These are phyloP conservation scores for Podospora pseudoanserina DNA, from an alignment of 495 filamentous ascomycete species.

Conservation along the genomic window DNA sequence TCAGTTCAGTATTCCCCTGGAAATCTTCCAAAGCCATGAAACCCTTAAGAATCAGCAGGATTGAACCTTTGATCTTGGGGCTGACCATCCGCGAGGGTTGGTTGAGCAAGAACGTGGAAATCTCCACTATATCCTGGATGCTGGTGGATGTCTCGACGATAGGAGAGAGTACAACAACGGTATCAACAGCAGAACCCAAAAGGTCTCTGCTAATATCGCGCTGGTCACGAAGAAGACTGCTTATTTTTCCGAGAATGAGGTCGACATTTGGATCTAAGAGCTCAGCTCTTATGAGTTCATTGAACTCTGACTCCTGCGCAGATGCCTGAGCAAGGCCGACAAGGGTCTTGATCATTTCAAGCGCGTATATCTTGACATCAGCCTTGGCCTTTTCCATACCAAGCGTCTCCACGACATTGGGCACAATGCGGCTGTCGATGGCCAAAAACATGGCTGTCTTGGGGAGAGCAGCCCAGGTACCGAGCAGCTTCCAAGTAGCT, in stretches of 20 bases:
- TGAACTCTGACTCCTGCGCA: conserved; percentile 51
- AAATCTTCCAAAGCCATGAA: conserved; percentile 72
- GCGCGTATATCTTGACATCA: conserved; percentile 77
- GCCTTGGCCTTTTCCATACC: conserved; percentile 74
- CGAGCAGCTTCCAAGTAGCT: conserved; percentile 72
- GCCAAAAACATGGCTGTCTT: conserved; percentile 65
- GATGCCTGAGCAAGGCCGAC: conserved; percentile 52
- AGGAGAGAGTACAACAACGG: conserved; percentile 69
- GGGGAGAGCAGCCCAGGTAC: conserved; percentile 68
- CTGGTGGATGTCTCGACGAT: conserved; percentile 66
- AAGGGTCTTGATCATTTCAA: conserved; percentile 69
- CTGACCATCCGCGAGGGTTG: conserved; percentile 78
- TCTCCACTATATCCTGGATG: conserved; percentile 67
- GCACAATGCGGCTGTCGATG: conserved; percentile 60
- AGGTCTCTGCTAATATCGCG: conserved; percentile 62
- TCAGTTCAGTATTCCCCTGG: conserved; percentile 54
- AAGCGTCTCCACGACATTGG: conserved; percentile 67
- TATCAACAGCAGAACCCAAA: conserved; percentile 72
- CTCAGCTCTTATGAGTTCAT: conserved; percentile 56
- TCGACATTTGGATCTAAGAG: conserved; percentile 70
- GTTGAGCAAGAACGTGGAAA: conserved; percentile 73
- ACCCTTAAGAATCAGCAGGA: conserved; percentile 67
- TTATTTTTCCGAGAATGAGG: conserved; percentile 60
- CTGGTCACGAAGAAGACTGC: conserved; percentile 56
- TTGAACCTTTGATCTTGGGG: conserved; percentile 74